A percentile compares a stretch with the other conserved stretches of the same genome.
phyloP scores from a whole-genome alignment of 2,329 filamentous ascomycete genomes.

The Onygenales sp. region DNA sequence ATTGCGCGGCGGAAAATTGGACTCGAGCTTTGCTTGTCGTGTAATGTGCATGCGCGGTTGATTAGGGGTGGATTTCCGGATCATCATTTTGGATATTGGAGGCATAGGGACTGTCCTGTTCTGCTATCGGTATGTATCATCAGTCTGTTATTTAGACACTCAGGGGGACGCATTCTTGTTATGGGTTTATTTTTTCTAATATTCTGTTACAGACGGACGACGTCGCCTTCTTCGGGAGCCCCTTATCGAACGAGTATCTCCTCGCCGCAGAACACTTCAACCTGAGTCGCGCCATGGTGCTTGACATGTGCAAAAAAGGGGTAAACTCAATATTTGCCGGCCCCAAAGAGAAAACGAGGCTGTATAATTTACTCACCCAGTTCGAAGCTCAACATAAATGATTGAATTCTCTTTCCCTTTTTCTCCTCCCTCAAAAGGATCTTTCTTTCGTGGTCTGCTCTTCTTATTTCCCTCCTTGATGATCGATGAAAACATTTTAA shows the following conservation, averaged over 20 bases:
- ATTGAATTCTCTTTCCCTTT: not conserved
- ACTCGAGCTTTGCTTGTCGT: slow-evolving; percentile 68
- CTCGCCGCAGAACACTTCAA: slow-evolving; percentile 63
- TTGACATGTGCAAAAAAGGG: slow-evolving; percentile 50
- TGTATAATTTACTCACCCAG: slow-evolving; percentile 14
- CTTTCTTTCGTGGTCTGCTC: too few relatives aligned
- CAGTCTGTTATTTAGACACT: too few relatives aligned
- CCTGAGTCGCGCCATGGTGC: slow-evolving; percentile 40
- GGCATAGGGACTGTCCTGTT: slow-evolving; percentile 49
- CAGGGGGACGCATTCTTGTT: not conserved
- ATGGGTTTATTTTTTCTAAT: not conserved
- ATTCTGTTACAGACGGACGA: slow-evolving; percentile 59
- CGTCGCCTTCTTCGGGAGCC: slow-evolving; percentile 70
- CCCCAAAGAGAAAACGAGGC: slow-evolving; percentile 44
- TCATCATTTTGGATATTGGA: slow-evolving; percentile 73
- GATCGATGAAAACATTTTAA: too few relatives aligned
- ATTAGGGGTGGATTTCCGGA: slow-evolving; percentile 53
- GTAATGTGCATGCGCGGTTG: slow-evolving; percentile 70
- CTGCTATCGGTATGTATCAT: slow-evolving; percentile 55
- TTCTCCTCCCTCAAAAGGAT: not conserved
- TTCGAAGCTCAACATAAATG: slow-evolving; percentile 12
- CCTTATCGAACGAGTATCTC: slow-evolving; percentile 65
- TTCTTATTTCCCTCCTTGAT: too few relatives aligned
- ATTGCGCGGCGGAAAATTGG: slow-evolving; percentile 50
- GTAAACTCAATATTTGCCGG: slow-evolving; percentile 59